Conservation (phyloP, 768 basidiomycete species). For the Collybiopsis luxurians region DNA sequence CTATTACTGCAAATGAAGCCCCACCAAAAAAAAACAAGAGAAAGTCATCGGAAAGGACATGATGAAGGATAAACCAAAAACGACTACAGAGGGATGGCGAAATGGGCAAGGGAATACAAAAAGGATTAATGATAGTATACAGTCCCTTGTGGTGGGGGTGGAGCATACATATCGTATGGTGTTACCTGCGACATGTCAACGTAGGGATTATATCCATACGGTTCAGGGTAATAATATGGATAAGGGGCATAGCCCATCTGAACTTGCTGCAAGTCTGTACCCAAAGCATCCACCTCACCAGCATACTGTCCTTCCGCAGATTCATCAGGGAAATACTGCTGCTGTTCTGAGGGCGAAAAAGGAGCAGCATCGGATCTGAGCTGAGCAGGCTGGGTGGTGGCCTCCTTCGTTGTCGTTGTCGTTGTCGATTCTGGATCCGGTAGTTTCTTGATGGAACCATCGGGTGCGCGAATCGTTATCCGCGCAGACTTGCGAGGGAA, state of each 20-base stretch:
- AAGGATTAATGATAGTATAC: constrained; percentile 55
- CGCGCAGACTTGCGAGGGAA: constrained; percentile 71
- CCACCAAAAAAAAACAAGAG: no score
- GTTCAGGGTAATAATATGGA: constrained; percentile 70
- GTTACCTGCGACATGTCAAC: constrained; percentile 65
- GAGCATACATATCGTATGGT: constrained; percentile 66
- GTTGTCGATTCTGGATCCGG: constrained; percentile 27
- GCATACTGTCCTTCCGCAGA: constrained; percentile 26
- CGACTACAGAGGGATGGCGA: constrained; percentile 3
- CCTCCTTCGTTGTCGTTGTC: constrained; percentile 29
- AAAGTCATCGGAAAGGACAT: no score
- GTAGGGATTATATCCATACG: constrained; percentile 65
- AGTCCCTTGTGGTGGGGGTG: constrained; percentile 43
- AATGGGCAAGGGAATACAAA: constrained; percentile 21
- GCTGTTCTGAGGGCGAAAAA: constrained; percentile 11
- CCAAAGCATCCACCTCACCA: constrained; percentile 18
- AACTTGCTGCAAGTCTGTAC: constrained; percentile 19
- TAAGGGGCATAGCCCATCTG: constrained; percentile 57
- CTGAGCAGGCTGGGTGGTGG: constrained; percentile 25
- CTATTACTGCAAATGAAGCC: no score
- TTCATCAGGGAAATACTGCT: neutral
- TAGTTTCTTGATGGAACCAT: constrained; percentile 23
- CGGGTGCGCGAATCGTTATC: constrained; percentile 71
- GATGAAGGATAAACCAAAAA: neutral
- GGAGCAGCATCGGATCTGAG: constrained; percentile 21